Evolutionary conservation across 768 basidiomycete species (phyloP), one percentile per base, ranked within the genome.

Genomic region (Pholiota molesta): DNA sequence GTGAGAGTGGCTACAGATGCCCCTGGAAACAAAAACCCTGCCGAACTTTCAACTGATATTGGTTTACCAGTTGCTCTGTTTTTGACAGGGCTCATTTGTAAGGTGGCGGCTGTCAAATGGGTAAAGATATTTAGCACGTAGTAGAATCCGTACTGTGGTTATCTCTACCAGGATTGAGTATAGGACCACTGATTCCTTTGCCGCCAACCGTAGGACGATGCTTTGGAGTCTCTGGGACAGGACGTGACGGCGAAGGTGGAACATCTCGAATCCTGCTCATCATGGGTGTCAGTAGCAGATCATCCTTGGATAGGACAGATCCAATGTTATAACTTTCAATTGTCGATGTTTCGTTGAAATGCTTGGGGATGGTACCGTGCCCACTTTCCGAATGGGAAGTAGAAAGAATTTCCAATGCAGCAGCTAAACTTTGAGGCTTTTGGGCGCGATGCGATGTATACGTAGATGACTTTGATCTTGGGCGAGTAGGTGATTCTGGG

Each of bases 31-130:
- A 78, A 49, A 26, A 49, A 51, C 70, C 63, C 29, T 21, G 58
- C 65, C 33, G 73, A 74, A 52, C 79, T 70, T 54, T 83, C 75
- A 8, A 91, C 80, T 26, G 79, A 79, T 55, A 92, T 91, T 19
- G 92, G 91, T 65, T 82, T 80, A 21, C 85, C 85, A 7, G 78
- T 76, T 7, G 79, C 78, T 47, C 88, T 81, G 68, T 86, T 83
- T 76, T 88, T 89, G 23, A 92, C 83, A 37, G 92, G 92, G 65
- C 86, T 90, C 84, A 94, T 85, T 60, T 87, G 81, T 68, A 85
- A 69, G 1, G 88, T 90, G 16, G 90, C 90, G 71, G 86, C 92
- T 86, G 57, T 40, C 19, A n/a, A 28, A 28, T 44, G 16, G 14
- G 17, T 33, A 31, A 58, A 5, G 31, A 31, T 9, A 29, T 29